Evolutionary conservation across 148 eudicot species (phyloP), one percentile per base, ranked within the genome.

Genomic region (Hydrangea macrophylla): DNA sequence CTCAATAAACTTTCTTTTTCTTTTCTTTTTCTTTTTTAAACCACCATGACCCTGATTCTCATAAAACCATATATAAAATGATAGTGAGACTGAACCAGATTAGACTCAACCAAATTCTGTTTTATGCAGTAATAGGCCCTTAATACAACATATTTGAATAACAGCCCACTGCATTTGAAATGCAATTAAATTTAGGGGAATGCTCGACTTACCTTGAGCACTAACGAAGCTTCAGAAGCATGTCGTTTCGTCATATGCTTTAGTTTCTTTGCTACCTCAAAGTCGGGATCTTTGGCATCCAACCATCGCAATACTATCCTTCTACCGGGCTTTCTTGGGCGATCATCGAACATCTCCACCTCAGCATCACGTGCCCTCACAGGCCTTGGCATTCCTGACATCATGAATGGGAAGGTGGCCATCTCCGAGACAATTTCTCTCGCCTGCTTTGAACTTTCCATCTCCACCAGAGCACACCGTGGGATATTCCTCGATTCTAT

Each of bases 301-400:
- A 93, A 54, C 98, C 98, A 94, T n/a, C 57, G 67, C 42, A 79
- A 55, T 2, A 36, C 33, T 59, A 88, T 78, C 31, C 7, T 82
- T 42, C 81, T 74, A 18, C 86, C 84, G 13, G 92, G 97, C 81
- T 82, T 88, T 37, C 45, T 66, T 9, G 97, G 98, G 3, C 88
- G 88, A 20, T 88, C 85, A 20, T 78, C 92, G 62, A 90, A 94
- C 95, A 90, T 94, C 67, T 71, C 88, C 1, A 60, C 51, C 58
- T 59, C 74, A 10, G 97, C 92, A 62, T 75, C 61, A 42, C 64
- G 73, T 20, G 75, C 92, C 63, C 97, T 82, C 28, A 85, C 88
- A 23, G 98, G 97, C 77, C 98, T 83, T 9, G 98, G 98, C 98
- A 88, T 86, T 39, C 96, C 97, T 2, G 76, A 79, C 66, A 90